Base-by-base conservation (phyloP, 331 rosid genomes). In the Acacia concinna region DNA sequence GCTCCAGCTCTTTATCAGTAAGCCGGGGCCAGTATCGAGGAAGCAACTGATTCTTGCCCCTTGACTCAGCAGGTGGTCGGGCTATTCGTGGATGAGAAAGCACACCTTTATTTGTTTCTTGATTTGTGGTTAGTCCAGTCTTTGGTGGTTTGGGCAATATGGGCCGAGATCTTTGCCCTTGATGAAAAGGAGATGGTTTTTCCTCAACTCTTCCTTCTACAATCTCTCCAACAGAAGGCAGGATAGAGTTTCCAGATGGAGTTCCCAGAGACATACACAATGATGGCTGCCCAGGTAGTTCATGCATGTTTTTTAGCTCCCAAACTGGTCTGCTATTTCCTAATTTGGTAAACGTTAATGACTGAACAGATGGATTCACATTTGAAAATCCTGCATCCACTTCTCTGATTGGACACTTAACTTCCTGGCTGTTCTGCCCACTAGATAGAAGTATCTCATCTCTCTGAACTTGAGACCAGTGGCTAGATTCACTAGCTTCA, bases 21-120 rank as follows among this genome's bases (percentile, higher is more conserved):
- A 95, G 93, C 90, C 99, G 88, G 0, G 99, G 99, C 99, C 99
- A 95, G 77, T 95, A 95, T 82, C 99, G 90, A 13, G 99, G 98
- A 91, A 95, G 99, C 71, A 95, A 85, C 79, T 95, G 99, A 78
- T 85, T 95, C 85, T 90, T 95, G 38, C 98, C 98, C 40, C 93
- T 92, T 23, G 98, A 98, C 31, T 93, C 99, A 60, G 94, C 93
- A 49, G 99, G 99, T 46, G 98, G 98, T 64, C 99, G 92, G 46
- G 99, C 99, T 78, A 93, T 84, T 37, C 98, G 98, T 68, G 87
- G 81, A 38, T 87, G 90, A 80, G 89, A 74, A 72, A 35, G 6
- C 51, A 43, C 5, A 56, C 84, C 80, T 77, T 84, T 94, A 41
- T 76, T 89, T 82, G 84, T 67, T 80, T 92, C 98, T 46, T 83